Base-by-base conservation (phyloP, 2,329 filamentous ascomycete genomes). In the Sporothrix curviconia region DNA sequence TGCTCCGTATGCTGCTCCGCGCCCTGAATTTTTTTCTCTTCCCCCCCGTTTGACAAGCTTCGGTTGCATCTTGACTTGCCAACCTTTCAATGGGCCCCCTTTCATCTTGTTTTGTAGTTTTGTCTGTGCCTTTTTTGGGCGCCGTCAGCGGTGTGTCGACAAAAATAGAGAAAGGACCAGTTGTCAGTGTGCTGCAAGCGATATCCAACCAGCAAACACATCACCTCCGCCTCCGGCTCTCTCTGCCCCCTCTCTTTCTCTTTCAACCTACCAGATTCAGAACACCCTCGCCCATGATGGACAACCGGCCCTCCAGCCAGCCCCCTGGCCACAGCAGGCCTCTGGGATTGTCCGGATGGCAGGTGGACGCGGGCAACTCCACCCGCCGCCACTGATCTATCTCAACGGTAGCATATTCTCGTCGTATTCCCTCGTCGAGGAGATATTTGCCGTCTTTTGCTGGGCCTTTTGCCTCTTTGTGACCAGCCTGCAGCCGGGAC, bases 31-130 rank as follows among this genome's bases (percentile, higher is more conserved):
- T n/a, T n/a, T n/a, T n/a, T n/a, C n/a, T n/a, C n/a, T n/a, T n/a
- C n/a, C n/a, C n/a, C n/a, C n/a, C n/a, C n/a, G 25, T 53, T 42
- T 53, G 36, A 42, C 37, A 42, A 11, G 32, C 17, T 22, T 42
- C 19, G 14, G 12, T 47, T 39, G 44, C 44, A 19, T 36, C 37
- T 42, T 25, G 19, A 36, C 14, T 25, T 37, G 47, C 47, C 47
- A 50, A 50, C 22, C 32, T 50, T 22, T 37, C 17, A 7, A 49
- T 49, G 46, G 11, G 19, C 36, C 28, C 24, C 28, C 28, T 44
- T 36, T 52, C 49, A 28, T 52, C 49, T 42, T 54, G 40, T 58
- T 47, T 54, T 53, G 44, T 49, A n/a, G n/a, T n/a, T n/a, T n/a
- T n/a, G n/a, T n/a, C 50, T 40, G 17, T 43, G 25, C 34, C 15